Conservation (phyloP, 2,329 filamentous ascomycete genomes). For the Fusarium incarnatum region DNA sequence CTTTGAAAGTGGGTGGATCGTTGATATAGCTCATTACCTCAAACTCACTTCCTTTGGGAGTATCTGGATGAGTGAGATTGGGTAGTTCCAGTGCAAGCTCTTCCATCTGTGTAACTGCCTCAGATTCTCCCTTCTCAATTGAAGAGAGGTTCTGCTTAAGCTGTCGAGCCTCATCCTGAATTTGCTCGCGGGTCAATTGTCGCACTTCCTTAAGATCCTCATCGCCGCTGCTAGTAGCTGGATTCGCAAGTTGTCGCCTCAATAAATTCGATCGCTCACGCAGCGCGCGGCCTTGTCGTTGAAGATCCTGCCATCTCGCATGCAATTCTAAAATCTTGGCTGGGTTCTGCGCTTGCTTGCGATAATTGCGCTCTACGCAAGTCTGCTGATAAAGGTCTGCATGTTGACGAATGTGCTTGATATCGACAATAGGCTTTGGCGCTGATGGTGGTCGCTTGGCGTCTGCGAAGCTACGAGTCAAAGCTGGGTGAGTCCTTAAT, state of each 20-base stretch:
- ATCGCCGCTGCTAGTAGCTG: constrained; percentile 59
- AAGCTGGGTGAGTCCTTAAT: constrained; percentile 9
- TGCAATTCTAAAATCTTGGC: constrained; percentile 67
- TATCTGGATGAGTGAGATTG: constrained; percentile 83
- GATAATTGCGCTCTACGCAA: constrained; percentile 87
- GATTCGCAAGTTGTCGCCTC: constrained; percentile 65
- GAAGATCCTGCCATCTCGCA: constrained; percentile 69
- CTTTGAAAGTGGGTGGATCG: constrained; percentile 64
- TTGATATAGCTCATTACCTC: constrained; percentile 83
- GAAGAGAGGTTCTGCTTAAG: constrained; percentile 72
- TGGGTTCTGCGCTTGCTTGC: constrained; percentile 64
- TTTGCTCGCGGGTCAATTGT: constrained; percentile 58
- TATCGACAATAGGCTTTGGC: constrained; percentile 82
- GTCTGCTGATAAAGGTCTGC: constrained; percentile 84
- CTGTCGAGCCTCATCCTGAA: constrained; percentile 72
- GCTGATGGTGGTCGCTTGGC: constrained; percentile 72
- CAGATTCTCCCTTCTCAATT: constrained; percentile 72
- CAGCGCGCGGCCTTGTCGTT: constrained; percentile 69
- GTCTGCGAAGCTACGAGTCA: constrained; percentile 43
- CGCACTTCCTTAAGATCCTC: constrained; percentile 53
- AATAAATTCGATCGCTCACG: constrained; percentile 75
- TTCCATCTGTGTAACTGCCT: constrained; percentile 74
- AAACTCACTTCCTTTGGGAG: constrained; percentile 76
- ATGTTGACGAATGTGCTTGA: constrained; percentile 91
- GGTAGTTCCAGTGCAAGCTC: constrained; percentile 81